These are phyloP conservation scores for Pleodorina starrii DNA, from an alignment of 139 green algal species.

Conservation along the genomic window DNA sequence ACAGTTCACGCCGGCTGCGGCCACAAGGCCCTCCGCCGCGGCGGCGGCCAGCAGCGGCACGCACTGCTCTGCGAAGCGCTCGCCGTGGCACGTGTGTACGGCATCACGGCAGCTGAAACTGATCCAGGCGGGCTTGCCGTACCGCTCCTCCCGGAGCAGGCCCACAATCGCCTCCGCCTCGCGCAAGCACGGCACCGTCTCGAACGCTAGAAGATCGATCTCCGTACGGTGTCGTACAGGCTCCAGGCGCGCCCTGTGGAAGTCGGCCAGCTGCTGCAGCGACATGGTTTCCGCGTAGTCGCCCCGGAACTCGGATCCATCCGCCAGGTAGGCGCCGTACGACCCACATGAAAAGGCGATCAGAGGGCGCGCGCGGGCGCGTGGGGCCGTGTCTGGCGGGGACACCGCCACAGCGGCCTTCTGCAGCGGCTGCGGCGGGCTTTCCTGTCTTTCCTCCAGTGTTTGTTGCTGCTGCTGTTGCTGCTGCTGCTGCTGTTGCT, in stretches of 20 bases:
- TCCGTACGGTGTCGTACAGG: constrained; percentile 38
- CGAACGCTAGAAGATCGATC: constrained; percentile 63
- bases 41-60: constrained; percentile 36
- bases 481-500: background rate
- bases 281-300: constrained; percentile 41
- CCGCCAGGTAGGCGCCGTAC: constrained; percentile 55
- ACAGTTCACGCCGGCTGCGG: constrained; percentile 62
- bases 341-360: constrained; percentile 59
- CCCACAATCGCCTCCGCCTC: constrained; percentile 48
- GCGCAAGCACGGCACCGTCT: constrained; percentile 56
- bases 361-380: constrained; percentile 30
- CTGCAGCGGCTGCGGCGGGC: background rate
- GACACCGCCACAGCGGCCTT: too few species aligned
- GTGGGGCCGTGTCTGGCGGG: too few species aligned
- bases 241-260: constrained; percentile 48
- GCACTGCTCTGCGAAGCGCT: constrained; percentile 41
- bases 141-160: constrained; percentile 36
- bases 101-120: constrained; percentile 57
- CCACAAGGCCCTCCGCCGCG: constrained; percentile 32
- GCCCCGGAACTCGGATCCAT: constrained; percentile 62
- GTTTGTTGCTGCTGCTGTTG: background rate
- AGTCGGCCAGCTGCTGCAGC: constrained; percentile 47
- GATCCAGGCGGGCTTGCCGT: constrained; percentile 57
- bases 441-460: background rate
- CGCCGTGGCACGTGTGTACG: constrained; percentile 45